Base-by-base conservation (phyloP, 192 early-diverging fungal genomes). In the Spizellomyces sp. region DNA sequence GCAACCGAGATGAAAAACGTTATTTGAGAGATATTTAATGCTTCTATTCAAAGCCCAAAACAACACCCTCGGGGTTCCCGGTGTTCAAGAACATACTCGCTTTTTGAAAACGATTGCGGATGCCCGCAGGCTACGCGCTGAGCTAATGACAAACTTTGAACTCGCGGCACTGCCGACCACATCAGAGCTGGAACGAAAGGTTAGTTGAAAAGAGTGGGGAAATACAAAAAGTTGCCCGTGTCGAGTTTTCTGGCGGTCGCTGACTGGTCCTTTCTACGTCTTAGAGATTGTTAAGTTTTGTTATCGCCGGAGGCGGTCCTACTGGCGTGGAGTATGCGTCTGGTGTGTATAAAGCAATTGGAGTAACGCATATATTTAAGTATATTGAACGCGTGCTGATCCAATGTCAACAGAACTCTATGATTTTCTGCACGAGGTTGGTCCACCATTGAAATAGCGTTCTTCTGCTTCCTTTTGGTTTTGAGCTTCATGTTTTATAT, bases 301-400 rank as follows among this genome's bases (percentile, higher is more conserved):
- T 92, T 21, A 77, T 90, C 27, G 89, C 86, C 41, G 91, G 91
- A 42, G 91, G 91, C 42, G 91, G 91, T 64, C 89, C 84, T 4
- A 88, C 83, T 54, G 86, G 90, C 54, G 87, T 91, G 8, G 91
- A 91, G 72, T 88, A 89, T 71, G 88, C 89, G 2, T 86, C 86
- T 15, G 76, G 73, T 27, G 58, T 77, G 48, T 74, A 90, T 64
- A 87, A 91, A 78, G 27, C 27, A 36, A 2, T 36, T 36, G 27
- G 27, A 36, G 27, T 36, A 36, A 3, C 3, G 27, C 27, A 36
- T 17, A 36, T 8, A 54, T 71, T 77, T 79, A 67, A 22, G n/a
- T 74, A 6, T 17, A 73, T 8, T 56, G 21, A 57, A 47, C n/a
- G 36, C 48, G 47, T 0, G 14, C 43, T 47, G 46, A 36, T 47